These are phyloP conservation scores for Allomyces macrogynus DNA, from an alignment of 192 early-diverging fungal genomes.

Conservation along the genomic window DNA sequence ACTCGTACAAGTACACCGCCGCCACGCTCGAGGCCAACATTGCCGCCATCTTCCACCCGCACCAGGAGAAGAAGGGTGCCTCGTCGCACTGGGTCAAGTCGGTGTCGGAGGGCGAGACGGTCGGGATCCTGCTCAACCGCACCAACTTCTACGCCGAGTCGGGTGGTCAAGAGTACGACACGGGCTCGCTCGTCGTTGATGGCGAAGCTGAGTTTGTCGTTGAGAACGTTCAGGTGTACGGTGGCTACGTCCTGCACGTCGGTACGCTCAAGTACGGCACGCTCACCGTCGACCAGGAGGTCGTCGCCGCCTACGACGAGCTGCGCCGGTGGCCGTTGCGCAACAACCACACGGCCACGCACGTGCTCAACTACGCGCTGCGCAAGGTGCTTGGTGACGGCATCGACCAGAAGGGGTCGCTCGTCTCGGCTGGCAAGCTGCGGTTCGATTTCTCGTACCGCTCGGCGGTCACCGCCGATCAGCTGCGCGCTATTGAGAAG, in stretches of 20 bases:
- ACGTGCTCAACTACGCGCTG: constrained; percentile 88
- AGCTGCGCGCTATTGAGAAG: constrained; percentile 50
- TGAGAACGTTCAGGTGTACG: constrained; percentile 78
- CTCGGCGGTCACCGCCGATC: constrained; percentile 36
- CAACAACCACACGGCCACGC: constrained; percentile 93
- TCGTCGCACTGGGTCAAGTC: constrained; percentile 16
- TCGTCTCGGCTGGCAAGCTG: constrained; percentile 83
- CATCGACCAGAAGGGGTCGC: constrained; percentile 85
- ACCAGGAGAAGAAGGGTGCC: constrained; percentile 7
- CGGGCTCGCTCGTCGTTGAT: constrained; percentile 66
- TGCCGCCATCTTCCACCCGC: constrained; percentile 54
- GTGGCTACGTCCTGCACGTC: constrained; percentile 88
- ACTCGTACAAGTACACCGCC: constrained; percentile 58
- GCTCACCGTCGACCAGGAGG: constrained; percentile 41
- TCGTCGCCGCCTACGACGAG: constrained; percentile 71
- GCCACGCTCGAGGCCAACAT: constrained; percentile 52
- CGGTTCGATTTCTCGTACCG: constrained; percentile 88
- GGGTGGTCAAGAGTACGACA: constrained; percentile 90
- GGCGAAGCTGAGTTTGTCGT: constrained; percentile 71
- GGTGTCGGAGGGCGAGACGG: constrained; percentile 24
- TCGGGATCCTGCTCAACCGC: constrained; percentile 80
- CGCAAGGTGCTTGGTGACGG: constrained; percentile 55
- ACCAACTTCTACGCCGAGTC: constrained; percentile 97
- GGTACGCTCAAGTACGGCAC: constrained; percentile 82
- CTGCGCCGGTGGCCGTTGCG: constrained; percentile 67